A percentile compares a stretch with the other conserved stretches of the same genome.
Evolutionary conservation across 106 monocot genomes (phyloP).

Genomic region (Narthecium ossifragum): DNA sequence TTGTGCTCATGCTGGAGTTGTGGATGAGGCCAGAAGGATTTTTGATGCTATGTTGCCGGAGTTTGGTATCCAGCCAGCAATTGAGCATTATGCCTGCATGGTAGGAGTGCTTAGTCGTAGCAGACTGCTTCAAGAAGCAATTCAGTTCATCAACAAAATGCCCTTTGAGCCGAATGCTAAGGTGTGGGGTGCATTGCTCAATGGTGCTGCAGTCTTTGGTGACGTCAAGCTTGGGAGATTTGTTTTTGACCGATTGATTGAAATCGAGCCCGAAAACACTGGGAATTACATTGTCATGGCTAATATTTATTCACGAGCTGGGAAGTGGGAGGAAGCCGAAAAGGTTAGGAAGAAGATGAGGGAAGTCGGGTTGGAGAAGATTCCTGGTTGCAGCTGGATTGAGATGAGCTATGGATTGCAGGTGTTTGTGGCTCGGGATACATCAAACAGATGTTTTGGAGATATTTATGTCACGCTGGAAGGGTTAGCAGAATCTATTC

Average conservation of each 20-base stretch:
- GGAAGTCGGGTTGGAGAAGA: constrained; percentile 23
- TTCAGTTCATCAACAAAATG: constrained; percentile 22
- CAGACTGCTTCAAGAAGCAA: constrained; percentile 33
- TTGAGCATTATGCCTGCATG: constrained; percentile 52
- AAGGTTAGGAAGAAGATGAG: constrained; percentile 35
- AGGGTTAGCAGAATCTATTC: constrained; percentile 25
- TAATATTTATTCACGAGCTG: constrained; percentile 28
- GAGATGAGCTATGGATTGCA: constrained; percentile 20
- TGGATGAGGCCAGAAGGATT: constrained; percentile 23
- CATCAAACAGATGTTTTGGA: not conserved
- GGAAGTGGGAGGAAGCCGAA: constrained; percentile 39
- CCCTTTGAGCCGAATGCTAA: constrained; percentile 32
- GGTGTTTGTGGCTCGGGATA: constrained; percentile 24
- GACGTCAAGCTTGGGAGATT: constrained; percentile 29
- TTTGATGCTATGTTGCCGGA: constrained; percentile 10
- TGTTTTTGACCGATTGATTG: constrained; percentile 28
- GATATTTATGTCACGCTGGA: constrained; percentile 15
- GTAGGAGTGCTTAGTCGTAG: constrained; percentile 28
- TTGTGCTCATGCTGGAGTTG: constrained; percentile 34
- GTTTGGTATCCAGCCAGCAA: constrained; percentile 12
- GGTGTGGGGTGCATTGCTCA: constrained; percentile 38
- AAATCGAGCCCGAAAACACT: constrained; percentile 38
- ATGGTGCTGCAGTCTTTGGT: constrained; percentile 25
- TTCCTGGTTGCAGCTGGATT: constrained; percentile 52
- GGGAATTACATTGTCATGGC: constrained; percentile 53